phyloP scores from a whole-genome alignment of 495 filamentous ascomycete species.

The Viridothelium virens region DNA sequence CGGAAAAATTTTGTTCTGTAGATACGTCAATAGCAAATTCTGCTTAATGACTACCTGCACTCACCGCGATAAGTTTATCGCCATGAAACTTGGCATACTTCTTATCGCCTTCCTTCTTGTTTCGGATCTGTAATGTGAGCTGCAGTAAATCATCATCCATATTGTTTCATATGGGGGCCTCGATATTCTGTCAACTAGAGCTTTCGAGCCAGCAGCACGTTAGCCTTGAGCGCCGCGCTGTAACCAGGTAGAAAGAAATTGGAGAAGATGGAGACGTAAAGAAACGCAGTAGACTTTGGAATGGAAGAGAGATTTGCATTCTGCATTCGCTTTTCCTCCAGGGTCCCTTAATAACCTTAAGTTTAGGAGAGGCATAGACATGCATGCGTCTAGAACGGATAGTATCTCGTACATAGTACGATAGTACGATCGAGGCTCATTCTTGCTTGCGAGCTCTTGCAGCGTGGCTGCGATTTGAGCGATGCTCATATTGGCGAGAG shows the following conservation, averaged over 20 bases:
- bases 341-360: slow-evolving; percentile 12
- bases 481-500: slow-evolving; percentile 7
- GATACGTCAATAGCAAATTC: background rate
- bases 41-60: background rate
- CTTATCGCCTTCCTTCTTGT: slow-evolving; percentile 10
- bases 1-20: slow-evolving; percentile 11
- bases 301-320: slow-evolving; percentile 11
- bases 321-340: background rate
- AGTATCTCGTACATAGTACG: slow-evolving; percentile 6
- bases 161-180: slow-evolving; percentile 6
- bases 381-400: background rate
- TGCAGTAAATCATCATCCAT: slow-evolving; percentile 10
- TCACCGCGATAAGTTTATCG: slow-evolving; percentile 7
- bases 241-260: slow-evolving; percentile 6
- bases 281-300: slow-evolving; percentile 1
- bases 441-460: slow-evolving; percentile 10
- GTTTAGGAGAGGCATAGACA: slow-evolving; percentile 7
- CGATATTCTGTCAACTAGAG: slow-evolving; percentile 7
- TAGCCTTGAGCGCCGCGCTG: background rate
- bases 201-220: slow-evolving; percentile 10
- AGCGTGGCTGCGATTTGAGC: slow-evolving; percentile 9
- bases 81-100: slow-evolving; percentile 10
- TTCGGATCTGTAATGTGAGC: slow-evolving; percentile 12
- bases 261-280: slow-evolving; percentile 7
- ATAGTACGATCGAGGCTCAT: slow-evolving; percentile 9